Conservation (phyloP, 345 rosid species). For the Ceriops decandra region DNA sequence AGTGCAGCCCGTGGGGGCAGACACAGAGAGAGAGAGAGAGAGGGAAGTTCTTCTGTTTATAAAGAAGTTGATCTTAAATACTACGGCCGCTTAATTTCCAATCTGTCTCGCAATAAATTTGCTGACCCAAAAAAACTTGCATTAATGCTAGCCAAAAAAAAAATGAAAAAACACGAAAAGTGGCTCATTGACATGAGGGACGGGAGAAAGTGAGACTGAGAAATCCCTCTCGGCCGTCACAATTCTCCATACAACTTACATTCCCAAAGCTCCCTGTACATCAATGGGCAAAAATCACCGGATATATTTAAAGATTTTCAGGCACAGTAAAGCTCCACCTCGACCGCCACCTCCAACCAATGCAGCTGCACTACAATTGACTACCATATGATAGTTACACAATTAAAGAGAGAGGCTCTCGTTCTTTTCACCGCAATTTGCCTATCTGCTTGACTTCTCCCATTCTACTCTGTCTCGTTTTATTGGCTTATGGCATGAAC, state of each 20-base stretch:
- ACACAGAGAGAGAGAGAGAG: too few species aligned
- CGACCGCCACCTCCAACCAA: conserved; percentile 12
- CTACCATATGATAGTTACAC: conserved; percentile 1
- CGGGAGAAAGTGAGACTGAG: not conserved
- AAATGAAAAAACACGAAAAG: not conserved
- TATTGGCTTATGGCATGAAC: conserved; percentile 57
- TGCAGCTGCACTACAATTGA: not conserved
- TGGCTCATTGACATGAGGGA: not conserved
- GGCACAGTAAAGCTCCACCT: conserved; percentile 16
- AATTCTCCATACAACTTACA: conserved; percentile 29
- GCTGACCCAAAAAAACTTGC: conserved; percentile 17
- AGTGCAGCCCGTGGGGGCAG: not conserved
- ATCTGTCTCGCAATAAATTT: conserved; percentile 15
- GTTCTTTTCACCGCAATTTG: not conserved
- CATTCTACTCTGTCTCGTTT: not conserved
- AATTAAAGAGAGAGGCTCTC: not conserved
- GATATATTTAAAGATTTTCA: conserved; percentile 10
- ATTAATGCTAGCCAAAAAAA: conserved; percentile 18
- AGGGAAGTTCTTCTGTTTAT: not conserved
- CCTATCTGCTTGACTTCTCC: not conserved
- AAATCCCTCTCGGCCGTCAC: conserved; percentile 32
- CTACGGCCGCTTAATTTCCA: conserved; percentile 14
- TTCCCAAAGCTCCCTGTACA: conserved; percentile 34
- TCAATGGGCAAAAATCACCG: conserved; percentile 17
- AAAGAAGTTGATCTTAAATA: conserved; percentile 11